A percentile compares a stretch with the other conserved stretches of the same genome.
These are phyloP conservation scores for Colletotrichum tanaceti DNA, from an alignment of 2,329 filamentous ascomycete genomes.

Conservation along the genomic window DNA sequence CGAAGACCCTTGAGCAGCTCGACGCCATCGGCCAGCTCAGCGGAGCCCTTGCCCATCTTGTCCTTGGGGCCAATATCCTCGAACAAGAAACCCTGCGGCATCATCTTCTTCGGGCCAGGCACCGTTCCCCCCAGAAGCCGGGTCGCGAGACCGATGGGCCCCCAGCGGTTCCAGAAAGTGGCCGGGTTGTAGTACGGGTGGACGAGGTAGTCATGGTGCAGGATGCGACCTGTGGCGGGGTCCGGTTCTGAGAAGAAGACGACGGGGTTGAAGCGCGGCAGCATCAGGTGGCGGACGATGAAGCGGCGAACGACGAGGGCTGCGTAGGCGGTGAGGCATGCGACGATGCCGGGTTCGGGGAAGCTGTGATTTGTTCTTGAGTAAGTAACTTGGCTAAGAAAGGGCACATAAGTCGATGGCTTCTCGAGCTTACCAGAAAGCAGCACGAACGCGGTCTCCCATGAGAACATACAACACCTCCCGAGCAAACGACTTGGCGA, in stretches of 20 bases:
- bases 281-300: slow-evolving; percentile 66
- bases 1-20: slow-evolving; percentile 28
- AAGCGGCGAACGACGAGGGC: slow-evolving; percentile 65
- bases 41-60: slow-evolving; percentile 63
- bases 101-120: slow-evolving; percentile 57
- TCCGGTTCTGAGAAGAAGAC: slow-evolving; percentile 61
- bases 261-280: slow-evolving; percentile 65
- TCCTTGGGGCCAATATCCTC: slow-evolving; percentile 71
- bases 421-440: slow-evolving; percentile 67
- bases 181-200: slow-evolving; percentile 74
- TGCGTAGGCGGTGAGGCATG: slow-evolving; percentile 50
- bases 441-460: slow-evolving; percentile 70
- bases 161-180: slow-evolving; percentile 72
- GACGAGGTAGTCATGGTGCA: slow-evolving; percentile 64
- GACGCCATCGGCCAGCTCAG: slow-evolving; percentile 54
- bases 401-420: not conserved
- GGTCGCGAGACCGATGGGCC: slow-evolving; percentile 63
- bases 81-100: slow-evolving; percentile 64
- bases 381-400: not conserved
- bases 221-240: slow-evolving; percentile 63
- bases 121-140: slow-evolving; percentile 57
- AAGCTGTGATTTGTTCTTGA: slow-evolving; percentile 51
- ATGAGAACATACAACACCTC: slow-evolving; percentile 69
- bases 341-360: slow-evolving; percentile 55
- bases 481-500: slow-evolving; percentile 58